Evolutionary conservation across 75 land plant species (phyloP).

Genomic region (Adiantum capillusveneris): DNA sequence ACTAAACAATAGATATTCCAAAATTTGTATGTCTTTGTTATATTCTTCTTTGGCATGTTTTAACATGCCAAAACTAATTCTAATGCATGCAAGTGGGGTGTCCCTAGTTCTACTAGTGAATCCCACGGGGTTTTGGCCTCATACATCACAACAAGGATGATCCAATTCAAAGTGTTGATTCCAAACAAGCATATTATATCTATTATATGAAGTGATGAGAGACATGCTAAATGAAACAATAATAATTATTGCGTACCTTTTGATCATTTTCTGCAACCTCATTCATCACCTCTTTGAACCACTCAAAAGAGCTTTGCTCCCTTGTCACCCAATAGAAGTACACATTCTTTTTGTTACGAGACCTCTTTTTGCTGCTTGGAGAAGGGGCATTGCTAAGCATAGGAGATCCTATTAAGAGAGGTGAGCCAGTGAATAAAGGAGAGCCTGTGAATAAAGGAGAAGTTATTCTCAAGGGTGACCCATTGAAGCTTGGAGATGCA

Average conservation of each 20-base stretch:
- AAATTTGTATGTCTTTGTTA: too few relatives aligned
- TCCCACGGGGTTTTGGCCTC: too few relatives aligned
- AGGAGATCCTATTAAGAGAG: background rate
- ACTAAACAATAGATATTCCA: too few relatives aligned
- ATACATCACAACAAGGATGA: too few relatives aligned
- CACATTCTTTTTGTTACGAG: conserved; percentile 9
- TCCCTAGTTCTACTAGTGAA: too few relatives aligned
- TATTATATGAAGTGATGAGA: too few relatives aligned
- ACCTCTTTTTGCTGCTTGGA: background rate
- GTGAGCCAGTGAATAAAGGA: conserved; percentile 1
- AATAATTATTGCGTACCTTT: conserved; percentile 16
- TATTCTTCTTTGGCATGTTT: too few relatives aligned
- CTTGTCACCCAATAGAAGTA: conserved; percentile 32
- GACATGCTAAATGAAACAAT: too few relatives aligned
- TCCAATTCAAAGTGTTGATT: too few relatives aligned
- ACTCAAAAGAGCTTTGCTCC: conserved; percentile 29
- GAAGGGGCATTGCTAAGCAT: background rate
- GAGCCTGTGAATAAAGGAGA: conserved; percentile 5
- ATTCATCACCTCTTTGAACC: conserved; percentile 36
- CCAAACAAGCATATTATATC: too few relatives aligned
- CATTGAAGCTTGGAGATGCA: conserved; percentile 6
- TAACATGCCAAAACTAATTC: too few relatives aligned
- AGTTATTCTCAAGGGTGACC: background rate
- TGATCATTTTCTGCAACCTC: conserved; percentile 30
- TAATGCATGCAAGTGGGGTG: too few relatives aligned